phyloP scores from a whole-genome alignment of 805 yeast species.

The Sugiyamaella floridensis region DNA sequence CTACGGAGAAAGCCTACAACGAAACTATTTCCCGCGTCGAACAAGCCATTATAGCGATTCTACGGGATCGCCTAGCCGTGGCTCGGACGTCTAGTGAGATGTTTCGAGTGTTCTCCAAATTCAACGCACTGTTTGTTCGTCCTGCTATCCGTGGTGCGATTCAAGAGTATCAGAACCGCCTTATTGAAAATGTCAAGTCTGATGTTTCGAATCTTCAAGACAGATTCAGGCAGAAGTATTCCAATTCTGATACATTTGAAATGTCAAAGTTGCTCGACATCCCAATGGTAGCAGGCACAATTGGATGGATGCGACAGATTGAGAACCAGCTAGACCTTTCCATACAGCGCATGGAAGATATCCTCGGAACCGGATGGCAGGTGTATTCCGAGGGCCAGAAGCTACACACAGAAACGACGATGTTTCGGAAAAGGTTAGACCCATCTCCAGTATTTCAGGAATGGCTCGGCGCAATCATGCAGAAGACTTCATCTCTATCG shows the following conservation, averaged over 20 bases:
- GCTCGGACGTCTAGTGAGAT: slow-evolving; percentile 42
- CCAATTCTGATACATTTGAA: slow-evolving; percentile 28
- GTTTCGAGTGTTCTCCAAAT: slow-evolving; percentile 45
- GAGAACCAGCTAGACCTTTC: slow-evolving; percentile 38
- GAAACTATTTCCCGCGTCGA: slow-evolving; percentile 42
- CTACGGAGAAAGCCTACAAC: slow-evolving; percentile 38
- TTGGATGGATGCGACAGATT: slow-evolving; percentile 50
- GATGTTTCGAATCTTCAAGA: slow-evolving; percentile 42
- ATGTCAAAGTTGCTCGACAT: slow-evolving; percentile 39
- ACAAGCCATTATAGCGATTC: slow-evolving; percentile 35
- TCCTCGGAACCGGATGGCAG: slow-evolving; percentile 57
- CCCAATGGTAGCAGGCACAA: slow-evolving; percentile 40
- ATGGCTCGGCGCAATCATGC: slow-evolving; percentile 42
- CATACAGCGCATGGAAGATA: slow-evolving; percentile 40
- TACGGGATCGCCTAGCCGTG: slow-evolving; percentile 35
- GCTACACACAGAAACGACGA: slow-evolving; percentile 44
- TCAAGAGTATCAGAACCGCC: slow-evolving; percentile 49
- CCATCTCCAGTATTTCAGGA: slow-evolving; percentile 34
- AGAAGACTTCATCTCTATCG: slow-evolving; percentile 11
- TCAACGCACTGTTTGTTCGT: slow-evolving; percentile 42
- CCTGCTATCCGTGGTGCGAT: slow-evolving; percentile 53
- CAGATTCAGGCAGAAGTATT: slow-evolving; percentile 33
- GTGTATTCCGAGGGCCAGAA: slow-evolving; percentile 60
- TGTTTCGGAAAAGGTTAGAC: slow-evolving; percentile 43
- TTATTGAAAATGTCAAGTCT: slow-evolving; percentile 42